Conservation (phyloP, 768 basidiomycete genomes). For the Galerina sulciceps region DNA sequence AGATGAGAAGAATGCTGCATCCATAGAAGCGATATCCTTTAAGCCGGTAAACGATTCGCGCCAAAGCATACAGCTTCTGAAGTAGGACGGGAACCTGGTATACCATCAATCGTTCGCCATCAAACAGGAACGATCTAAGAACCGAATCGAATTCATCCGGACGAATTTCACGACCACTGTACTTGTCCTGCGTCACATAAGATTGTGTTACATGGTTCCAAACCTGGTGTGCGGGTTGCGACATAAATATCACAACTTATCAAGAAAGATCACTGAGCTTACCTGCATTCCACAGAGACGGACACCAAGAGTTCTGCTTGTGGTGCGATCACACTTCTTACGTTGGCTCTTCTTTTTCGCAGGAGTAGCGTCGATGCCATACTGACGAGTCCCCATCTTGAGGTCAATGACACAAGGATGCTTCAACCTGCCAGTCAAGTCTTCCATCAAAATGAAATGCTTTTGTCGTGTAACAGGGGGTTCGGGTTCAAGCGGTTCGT, state of each 20-base stretch:
- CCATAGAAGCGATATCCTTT: conserved; percentile 99
- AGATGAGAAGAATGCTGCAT: conserved; percentile 94
- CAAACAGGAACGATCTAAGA: conserved; percentile 80
- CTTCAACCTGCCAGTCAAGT: conserved; percentile 90
- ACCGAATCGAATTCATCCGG: conserved; percentile 84
- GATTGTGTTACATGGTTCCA: conserved; percentile 88
- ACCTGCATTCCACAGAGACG: conserved; percentile 99
- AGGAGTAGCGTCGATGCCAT: conserved; percentile 92
- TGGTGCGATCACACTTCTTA: conserved; percentile 97
- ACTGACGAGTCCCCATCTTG: conserved; percentile 99
- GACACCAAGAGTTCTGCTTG: conserved; percentile 88
- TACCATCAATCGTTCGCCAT: conserved; percentile 82
- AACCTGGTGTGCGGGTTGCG: conserved; percentile 55
- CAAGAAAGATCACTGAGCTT: conserved; percentile 32
- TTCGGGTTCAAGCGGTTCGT: conserved; percentile 38
- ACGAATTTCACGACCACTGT: conserved; percentile 89
- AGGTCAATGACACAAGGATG: conserved; percentile 95
- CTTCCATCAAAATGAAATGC: conserved; percentile 99
- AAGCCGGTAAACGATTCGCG: conserved; percentile 85
- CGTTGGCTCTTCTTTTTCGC: conserved; percentile 98
- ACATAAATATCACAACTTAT: conserved; percentile 9
- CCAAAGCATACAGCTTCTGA: conserved; percentile 92
- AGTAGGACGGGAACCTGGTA: conserved; percentile 93
- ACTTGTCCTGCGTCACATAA: conserved; percentile 95
- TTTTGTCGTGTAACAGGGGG: conserved; percentile 81